These are phyloP conservation scores for Naumovozyma castellii DNA, from an alignment of 805 yeast species.

Conservation along the genomic window DNA sequence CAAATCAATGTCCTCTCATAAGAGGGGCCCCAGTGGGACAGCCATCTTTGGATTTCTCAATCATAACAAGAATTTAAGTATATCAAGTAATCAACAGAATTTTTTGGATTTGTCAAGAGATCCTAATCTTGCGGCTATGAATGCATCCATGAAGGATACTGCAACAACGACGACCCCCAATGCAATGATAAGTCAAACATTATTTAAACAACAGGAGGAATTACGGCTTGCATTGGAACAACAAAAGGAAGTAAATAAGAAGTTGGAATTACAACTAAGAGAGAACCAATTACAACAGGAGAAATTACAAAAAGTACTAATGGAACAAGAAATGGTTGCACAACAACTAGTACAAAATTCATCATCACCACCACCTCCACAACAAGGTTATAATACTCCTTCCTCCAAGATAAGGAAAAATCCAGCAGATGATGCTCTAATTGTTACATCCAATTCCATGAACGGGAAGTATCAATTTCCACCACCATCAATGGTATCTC, in stretches of 20 bases:
- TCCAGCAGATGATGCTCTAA: conserved; percentile 12
- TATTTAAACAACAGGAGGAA: conserved; percentile 25
- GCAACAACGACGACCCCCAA: background rate
- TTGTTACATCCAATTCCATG: conserved; percentile 25
- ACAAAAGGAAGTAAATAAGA: conserved; percentile 25
- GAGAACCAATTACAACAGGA: conserved; percentile 24
- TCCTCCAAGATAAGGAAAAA: background rate
- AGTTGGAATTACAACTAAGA: conserved; percentile 22
- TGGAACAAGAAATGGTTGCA: conserved; percentile 11
- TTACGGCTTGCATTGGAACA: conserved; percentile 23
- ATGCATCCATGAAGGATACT: background rate
- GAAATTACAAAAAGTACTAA: conserved; percentile 20
- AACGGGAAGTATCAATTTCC: conserved; percentile 29
- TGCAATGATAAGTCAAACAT: background rate
- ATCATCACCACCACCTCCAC: conserved; percentile 1
- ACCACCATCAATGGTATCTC: conserved; percentile 17
- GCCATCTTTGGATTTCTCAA: conserved; percentile 68
- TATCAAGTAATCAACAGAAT: conserved; percentile 37
- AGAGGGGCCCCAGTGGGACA: conserved; percentile 64
- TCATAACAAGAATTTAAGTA: conserved; percentile 53
- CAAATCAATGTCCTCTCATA: conserved; percentile 32
- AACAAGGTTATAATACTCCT: background rate
- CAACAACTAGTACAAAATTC: conserved; percentile 1
- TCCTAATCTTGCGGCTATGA: conserved; percentile 2
- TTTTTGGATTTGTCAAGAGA: conserved; percentile 7